These are phyloP conservation scores for Candida michaelii DNA, from an alignment of 805 yeast genomes.

Conservation along the genomic window DNA sequence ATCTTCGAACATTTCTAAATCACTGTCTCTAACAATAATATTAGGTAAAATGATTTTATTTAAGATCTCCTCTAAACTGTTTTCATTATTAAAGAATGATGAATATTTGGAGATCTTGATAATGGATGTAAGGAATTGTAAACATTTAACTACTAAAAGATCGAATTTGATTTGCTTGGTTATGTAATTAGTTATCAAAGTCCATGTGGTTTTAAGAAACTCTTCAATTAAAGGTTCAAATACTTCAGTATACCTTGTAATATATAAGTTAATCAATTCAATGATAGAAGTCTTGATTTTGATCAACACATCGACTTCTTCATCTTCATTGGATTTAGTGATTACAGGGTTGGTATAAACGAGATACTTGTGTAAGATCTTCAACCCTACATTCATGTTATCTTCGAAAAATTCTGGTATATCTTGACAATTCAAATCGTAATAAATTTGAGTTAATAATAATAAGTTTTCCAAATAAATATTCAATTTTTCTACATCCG, in stretches of 20 bases:
- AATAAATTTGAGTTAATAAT: constrained; percentile 76
- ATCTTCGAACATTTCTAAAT: constrained; percentile 92
- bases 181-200: constrained; percentile 57
- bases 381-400: constrained; percentile 74
- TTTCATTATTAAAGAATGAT: constrained; percentile 59
- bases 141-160: constrained; percentile 74
- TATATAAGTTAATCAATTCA: constrained; percentile 81
- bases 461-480: constrained; percentile 69
- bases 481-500: constrained; percentile 39
- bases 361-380: constrained; percentile 77
- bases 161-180: constrained; percentile 80
- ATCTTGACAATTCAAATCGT: constrained; percentile 95
- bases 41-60: constrained; percentile 88
- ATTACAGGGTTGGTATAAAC: constrained; percentile 55
- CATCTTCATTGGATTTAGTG: constrained; percentile 58
- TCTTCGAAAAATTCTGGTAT: constrained; percentile 98
- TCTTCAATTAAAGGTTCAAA: constrained; percentile 74
- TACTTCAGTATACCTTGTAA: constrained; percentile 89
- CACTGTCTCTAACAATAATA: constrained; percentile 78
- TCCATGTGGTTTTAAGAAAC: constrained; percentile 84
- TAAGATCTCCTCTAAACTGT: constrained; percentile 67
- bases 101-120: constrained; percentile 68
- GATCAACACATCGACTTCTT: constrained; percentile 66
- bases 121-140: constrained; percentile 80
- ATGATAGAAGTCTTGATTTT: constrained; percentile 78